These are phyloP conservation scores for Monilinia vaccinii-corymbosi DNA, from an alignment of 2,329 filamentous ascomycete species.

Conservation along the genomic window DNA sequence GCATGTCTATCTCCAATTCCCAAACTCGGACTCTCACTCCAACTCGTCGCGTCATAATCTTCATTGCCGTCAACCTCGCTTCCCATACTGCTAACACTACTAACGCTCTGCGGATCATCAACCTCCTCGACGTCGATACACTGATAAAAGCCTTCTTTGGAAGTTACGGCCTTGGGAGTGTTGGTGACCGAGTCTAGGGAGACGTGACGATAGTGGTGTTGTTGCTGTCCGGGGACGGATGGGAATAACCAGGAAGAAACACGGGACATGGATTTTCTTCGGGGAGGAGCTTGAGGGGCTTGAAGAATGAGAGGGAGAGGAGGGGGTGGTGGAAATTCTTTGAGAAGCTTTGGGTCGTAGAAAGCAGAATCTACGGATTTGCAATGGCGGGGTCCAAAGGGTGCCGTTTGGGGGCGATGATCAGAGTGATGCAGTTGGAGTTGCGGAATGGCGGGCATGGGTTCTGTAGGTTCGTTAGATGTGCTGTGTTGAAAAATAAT, in stretches of 20 bases:
- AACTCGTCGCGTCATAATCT: conserved; percentile 7
- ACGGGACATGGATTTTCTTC: conserved; percentile 58
- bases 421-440: conserved; percentile 33
- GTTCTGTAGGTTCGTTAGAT: conserved; percentile 34
- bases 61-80: conserved; percentile 3
- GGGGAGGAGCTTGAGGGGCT: conserved; percentile 40
- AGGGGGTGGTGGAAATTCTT: conserved; percentile 31
- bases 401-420: conserved; percentile 18
- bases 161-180: conserved; percentile 41
- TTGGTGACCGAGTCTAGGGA: conserved; percentile 47
- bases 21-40: conserved; percentile 5
- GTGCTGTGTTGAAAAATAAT: not conserved
- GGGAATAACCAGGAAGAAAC: conserved; percentile 52
- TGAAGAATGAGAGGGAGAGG: conserved; percentile 50
- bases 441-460: conserved; percentile 39
- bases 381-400: conserved; percentile 6
- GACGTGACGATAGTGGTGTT: conserved; percentile 31
- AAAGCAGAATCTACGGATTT: conserved; percentile 4
- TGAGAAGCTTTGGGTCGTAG: conserved; percentile 4
- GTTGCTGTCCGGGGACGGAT: not conserved
- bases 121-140: conserved; percentile 33
- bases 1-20: not conserved
- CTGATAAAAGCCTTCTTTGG: conserved; percentile 49
- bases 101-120: not conserved
- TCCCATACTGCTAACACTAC: not conserved